A percentile compares a stretch with the other conserved stretches of the same genome.
phyloP scores from a whole-genome alignment of 2,329 filamentous ascomycete genomes.

The Thermomyces lanuginosus region DNA sequence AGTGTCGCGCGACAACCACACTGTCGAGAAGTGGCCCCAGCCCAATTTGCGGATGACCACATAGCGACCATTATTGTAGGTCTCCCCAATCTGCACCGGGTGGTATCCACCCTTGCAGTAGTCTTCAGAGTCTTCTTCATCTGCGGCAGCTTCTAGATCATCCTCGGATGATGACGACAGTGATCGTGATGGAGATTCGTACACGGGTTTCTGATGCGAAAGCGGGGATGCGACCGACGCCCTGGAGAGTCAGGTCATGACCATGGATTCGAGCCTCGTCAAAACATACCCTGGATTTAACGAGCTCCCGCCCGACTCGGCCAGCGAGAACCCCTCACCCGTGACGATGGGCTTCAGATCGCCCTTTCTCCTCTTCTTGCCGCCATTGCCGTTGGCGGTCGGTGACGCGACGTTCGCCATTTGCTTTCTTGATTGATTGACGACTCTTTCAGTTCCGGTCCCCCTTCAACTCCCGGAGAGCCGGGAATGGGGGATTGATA shows the following conservation, averaged over 20 bases:
- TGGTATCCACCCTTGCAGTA: conserved; percentile 99
- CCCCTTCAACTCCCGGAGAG: conserved; percentile 40
- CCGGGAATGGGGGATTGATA: conserved; percentile 2
- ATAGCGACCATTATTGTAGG: conserved; percentile 95
- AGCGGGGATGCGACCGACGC: conserved; percentile 22
- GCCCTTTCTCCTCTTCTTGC: conserved; percentile 50
- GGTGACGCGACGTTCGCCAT: conserved; percentile 35
- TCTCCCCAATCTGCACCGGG: conserved; percentile 82
- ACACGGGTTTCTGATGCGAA: conserved; percentile 28
- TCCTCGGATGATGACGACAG: conserved; percentile 68
- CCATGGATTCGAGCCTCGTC: not conserved
- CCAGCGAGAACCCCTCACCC: conserved; percentile 37
- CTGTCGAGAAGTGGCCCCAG: conserved; percentile 98
- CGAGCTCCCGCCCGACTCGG: conserved; percentile 27
- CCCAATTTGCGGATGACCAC: conserved; percentile 90
- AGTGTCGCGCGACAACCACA: conserved; percentile 74
- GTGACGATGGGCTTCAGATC: conserved; percentile 51
- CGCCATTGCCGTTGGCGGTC: conserved; percentile 38
- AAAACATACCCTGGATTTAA: conserved; percentile 27
- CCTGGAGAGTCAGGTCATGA: conserved; percentile 7
- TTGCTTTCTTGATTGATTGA: conserved; percentile 50
- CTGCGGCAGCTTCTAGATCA: conserved; percentile 75
- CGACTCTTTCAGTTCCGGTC: conserved; percentile 47
- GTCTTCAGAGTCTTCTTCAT: conserved; percentile 97
- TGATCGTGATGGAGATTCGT: conserved; percentile 48